Percentiles rank a stretch among this genome's conserved stretches.
Conservation (phyloP, 2,329 filamentous ascomycete species). For the Apiospora aurea region DNA sequence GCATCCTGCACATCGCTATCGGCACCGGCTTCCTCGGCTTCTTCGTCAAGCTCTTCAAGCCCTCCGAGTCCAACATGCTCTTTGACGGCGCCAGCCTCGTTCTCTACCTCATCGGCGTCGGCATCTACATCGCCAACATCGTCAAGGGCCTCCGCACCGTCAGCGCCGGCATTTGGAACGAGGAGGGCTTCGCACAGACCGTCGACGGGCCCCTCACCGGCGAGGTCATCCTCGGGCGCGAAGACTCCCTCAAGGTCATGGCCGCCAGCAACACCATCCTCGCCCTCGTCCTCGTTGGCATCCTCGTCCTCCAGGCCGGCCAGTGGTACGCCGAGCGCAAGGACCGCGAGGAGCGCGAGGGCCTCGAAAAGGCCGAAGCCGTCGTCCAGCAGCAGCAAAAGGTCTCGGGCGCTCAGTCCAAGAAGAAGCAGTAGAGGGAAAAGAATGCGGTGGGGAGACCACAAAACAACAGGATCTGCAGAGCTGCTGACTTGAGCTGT, state of each 20-base stretch:
- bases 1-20: constrained; percentile 93
- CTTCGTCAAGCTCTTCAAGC: constrained; percentile 92
- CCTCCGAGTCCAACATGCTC: constrained; percentile 91
- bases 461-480: background rate
- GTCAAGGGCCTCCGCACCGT: constrained; percentile 92
- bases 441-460: background rate
- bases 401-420: constrained; percentile 38
- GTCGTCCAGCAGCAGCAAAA: constrained; percentile 32
- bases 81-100: constrained; percentile 87
- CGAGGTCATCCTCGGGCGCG: constrained; percentile 76
- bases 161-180: constrained; percentile 69
- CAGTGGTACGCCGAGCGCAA: constrained; percentile 99
- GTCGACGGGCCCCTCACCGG: constrained; percentile 53
- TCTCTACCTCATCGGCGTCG: constrained; percentile 84
- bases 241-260: constrained; percentile 90
- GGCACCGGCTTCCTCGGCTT: constrained; percentile 87
- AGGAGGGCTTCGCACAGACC: constrained; percentile 39
- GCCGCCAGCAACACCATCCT: constrained; percentile 96
- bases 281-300: constrained; percentile 88
- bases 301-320: constrained; percentile 91
- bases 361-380: constrained; percentile 59
- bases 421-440: constrained; percentile 31
- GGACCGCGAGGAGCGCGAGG: constrained; percentile 80
- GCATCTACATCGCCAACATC: constrained; percentile 95
- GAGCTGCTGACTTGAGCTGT: background rate